These are phyloP conservation scores for Fusarium musae DNA, from an alignment of 2,329 filamentous ascomycete species.

Conservation along the genomic window DNA sequence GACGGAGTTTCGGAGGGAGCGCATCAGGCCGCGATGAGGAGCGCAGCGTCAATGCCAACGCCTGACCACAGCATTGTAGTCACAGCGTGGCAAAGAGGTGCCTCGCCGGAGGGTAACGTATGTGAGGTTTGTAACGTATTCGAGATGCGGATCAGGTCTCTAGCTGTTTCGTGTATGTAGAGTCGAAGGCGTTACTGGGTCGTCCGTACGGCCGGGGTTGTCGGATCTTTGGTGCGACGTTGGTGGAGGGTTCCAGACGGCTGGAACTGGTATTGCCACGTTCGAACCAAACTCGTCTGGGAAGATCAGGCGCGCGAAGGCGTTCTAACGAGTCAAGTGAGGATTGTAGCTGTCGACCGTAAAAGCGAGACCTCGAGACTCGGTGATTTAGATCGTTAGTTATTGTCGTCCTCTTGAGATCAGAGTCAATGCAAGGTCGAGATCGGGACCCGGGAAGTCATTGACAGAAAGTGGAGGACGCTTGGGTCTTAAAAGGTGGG, in stretches of 20 bases:
- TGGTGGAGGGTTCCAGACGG: slow-evolving; percentile 12
- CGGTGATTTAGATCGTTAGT: background rate
- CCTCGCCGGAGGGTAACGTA: slow-evolving; percentile 35
- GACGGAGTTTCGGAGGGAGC: slow-evolving; percentile 31
- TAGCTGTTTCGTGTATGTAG: background rate
- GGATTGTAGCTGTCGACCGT: background rate
- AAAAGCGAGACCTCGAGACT: background rate
- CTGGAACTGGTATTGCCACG: slow-evolving; percentile 15
- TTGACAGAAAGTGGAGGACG: slow-evolving; percentile 31
- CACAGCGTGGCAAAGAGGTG: slow-evolving; percentile 33
- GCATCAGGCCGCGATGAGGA: slow-evolving; percentile 40
- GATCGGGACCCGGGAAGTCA: slow-evolving; percentile 14
- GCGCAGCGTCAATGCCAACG: slow-evolving; percentile 42
- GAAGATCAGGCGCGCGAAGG: background rate
- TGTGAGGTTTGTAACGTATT: background rate
- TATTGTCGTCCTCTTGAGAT: slow-evolving; percentile 24
- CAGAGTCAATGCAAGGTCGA: slow-evolving; percentile 8
- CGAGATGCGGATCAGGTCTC: background rate
- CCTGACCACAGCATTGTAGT: slow-evolving; percentile 44
- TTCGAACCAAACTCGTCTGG: background rate
- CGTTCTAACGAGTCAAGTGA: background rate
- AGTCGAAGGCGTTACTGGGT: background rate
- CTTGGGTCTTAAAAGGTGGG: slow-evolving; percentile 24
- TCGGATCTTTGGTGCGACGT: slow-evolving; percentile 28
- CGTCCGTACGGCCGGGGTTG: slow-evolving; percentile 17